Evolutionary conservation across 2,329 filamentous ascomycete species (phyloP).

Genomic region (Beauveria sp.): DNA sequence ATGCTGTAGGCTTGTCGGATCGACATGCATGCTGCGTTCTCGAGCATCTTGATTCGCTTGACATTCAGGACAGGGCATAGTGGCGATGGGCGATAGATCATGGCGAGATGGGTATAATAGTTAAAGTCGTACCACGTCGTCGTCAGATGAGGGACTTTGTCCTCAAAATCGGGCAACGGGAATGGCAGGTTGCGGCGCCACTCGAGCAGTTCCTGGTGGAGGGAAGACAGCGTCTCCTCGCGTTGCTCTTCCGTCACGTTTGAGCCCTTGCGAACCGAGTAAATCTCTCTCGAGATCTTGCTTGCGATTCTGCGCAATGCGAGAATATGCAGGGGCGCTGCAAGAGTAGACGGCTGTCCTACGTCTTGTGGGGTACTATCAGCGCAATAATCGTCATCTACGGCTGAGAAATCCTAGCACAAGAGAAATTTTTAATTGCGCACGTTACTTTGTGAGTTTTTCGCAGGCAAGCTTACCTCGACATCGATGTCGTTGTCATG

Average conservation of each 20-base stretch:
- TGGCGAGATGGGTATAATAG: slow-evolving; percentile 37
- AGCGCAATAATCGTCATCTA: too few relatives aligned
- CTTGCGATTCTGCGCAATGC: too few relatives aligned
- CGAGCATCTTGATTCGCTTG: slow-evolving; percentile 28
- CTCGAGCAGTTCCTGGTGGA: neutral
- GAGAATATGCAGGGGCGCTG: too few relatives aligned
- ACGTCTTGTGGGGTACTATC: too few relatives aligned
- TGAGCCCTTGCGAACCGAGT: too few relatives aligned
- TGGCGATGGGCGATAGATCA: slow-evolving; percentile 38
- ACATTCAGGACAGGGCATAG: slow-evolving; percentile 30
- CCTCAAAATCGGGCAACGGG: slow-evolving; percentile 28
- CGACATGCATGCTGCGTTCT: slow-evolving; percentile 33
- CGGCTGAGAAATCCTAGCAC: too few relatives aligned
- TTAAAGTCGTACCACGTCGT: slow-evolving; percentile 41
- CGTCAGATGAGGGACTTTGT: slow-evolving; percentile 34
- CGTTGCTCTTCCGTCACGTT: too few relatives aligned
- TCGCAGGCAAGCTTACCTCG: too few relatives aligned
- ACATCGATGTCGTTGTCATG: neutral
- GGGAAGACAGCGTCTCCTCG: neutral
- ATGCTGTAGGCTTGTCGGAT: slow-evolving; percentile 33
- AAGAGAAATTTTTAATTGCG: too few relatives aligned
- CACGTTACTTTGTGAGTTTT: too few relatives aligned
- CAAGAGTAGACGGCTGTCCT: too few relatives aligned
- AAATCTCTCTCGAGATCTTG: too few relatives aligned
- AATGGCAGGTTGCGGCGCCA: neutral